Base-by-base conservation (phyloP, 2,329 filamentous ascomycete genomes). In the Decorospora gaudefroyi region DNA sequence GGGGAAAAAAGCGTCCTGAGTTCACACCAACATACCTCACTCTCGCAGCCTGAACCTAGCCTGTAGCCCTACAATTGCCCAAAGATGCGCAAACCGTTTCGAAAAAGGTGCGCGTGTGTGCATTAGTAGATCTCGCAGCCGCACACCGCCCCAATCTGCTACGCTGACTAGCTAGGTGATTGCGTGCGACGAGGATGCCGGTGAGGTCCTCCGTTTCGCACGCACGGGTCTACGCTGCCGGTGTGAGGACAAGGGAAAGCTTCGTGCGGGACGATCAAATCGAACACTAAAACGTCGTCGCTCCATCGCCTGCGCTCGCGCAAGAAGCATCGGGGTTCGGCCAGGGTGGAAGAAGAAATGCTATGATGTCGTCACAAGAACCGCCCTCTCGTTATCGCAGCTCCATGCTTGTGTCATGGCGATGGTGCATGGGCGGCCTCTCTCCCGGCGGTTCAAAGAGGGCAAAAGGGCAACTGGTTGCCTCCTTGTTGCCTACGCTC, bases 61-160 rank as follows among this genome's bases (percentile, higher is more conserved):
- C 27, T 50, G 54, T 49, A 65, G 67, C 64, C 64, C 63, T 52
- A 55, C 26, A 63, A 63, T 64, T 67, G 52, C 53, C 49, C 26
- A 41, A 50, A 49, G 51, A 51, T 51, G 33, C 21, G 52, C 52
- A 53, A 34, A 48, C 40, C 40, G 34, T 56, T 27, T 19, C 9
- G 36, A 55, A 53, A 22, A 34, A 40, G 48, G 60, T 51, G 63
- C 58, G 53, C 52, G 49, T 49, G 50, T 55, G 29, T 57, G 62
- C 63, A 68, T 65, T 67, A 68, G 64, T 69, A 68, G 61, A 61
- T 47, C 34, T 51, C 42, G 30, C 40, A 31, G 49, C 54, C 46
- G 50, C 55, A 60, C 60, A 65, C 65, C 55, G 64, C 64, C 59
- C 55, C 54, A 49, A 48, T 25, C 39, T 29, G 9, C 29, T 41